These are phyloP conservation scores for Silene latifolia DNA, from an alignment of 148 eudicot species.

Conservation along the genomic window DNA sequence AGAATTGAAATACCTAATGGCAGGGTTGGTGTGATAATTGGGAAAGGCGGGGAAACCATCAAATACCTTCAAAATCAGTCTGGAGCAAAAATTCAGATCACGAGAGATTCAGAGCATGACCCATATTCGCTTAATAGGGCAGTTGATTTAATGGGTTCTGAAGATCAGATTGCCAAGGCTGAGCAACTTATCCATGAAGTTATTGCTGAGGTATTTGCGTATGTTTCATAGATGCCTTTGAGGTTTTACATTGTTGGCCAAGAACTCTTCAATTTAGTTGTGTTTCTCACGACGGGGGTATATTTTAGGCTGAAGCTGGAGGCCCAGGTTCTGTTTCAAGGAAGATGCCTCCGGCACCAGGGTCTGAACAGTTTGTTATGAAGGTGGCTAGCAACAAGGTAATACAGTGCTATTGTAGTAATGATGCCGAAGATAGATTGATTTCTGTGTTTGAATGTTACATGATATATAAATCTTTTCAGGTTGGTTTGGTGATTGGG, in stretches of 20 bases:
- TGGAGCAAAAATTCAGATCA: conserved; percentile 94
- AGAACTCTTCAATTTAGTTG: background rate
- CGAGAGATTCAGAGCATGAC: conserved; percentile 87
- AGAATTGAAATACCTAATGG: conserved; percentile 88
- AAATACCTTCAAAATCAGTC: conserved; percentile 85
- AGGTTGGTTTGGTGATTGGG: conserved; percentile 98
- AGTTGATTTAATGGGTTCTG: conserved; percentile 79
- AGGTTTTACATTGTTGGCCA: background rate
- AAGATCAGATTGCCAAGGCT: conserved; percentile 79
- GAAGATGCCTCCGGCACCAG: conserved; percentile 50
- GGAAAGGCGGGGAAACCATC: conserved; percentile 92
- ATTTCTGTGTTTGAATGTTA: background rate
- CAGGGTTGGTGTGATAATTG: conserved; percentile 94
- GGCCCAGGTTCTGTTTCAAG: conserved; percentile 70
- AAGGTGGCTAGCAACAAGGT: conserved; percentile 87
- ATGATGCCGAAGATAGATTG: background rate
- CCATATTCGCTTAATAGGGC: conserved; percentile 51
- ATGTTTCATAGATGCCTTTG: background rate
- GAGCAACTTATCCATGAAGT: conserved; percentile 79
- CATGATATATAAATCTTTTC: conserved; percentile 22
- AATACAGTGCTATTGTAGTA: background rate
- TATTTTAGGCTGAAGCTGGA: conserved; percentile 74
- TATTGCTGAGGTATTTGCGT: conserved; percentile 69
- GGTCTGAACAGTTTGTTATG: conserved; percentile 54
- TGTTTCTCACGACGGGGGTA: background rate